phyloP scores from a whole-genome alignment of 169 alveolate genomes.

The Eimeria praecox region DNA sequence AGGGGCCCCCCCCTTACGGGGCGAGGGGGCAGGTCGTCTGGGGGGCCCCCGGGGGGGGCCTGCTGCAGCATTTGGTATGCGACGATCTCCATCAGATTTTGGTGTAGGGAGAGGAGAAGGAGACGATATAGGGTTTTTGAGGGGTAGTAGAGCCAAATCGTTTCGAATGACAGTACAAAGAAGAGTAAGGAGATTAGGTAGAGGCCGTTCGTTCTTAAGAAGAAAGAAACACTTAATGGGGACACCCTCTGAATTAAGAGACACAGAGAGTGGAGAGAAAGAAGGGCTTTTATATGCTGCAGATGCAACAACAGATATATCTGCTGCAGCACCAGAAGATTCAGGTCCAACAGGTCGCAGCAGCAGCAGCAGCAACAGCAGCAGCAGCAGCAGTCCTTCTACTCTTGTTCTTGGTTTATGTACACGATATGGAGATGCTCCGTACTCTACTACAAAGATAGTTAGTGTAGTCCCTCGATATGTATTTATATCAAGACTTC shows the following conservation, averaged over 20 bases:
- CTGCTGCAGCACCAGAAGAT: background rate
- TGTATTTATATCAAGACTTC: conserved; percentile 88
- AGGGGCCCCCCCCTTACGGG: background rate
- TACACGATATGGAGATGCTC: conserved; percentile 89
- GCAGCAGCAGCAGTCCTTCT: conserved; percentile 15
- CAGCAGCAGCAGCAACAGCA: conserved; percentile 45
- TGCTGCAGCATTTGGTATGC: background rate
- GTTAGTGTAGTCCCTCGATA: conserved; percentile 89
- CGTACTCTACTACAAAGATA: conserved; percentile 88
- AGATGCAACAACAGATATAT: background rate
- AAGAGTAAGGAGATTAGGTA: background rate
- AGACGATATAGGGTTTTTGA: background rate
- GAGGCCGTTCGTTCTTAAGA: background rate
- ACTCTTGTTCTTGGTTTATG: conserved; percentile 87
- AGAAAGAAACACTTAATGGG: background rate
- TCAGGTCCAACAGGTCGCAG: background rate
- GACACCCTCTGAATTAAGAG: background rate
- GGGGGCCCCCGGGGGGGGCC: background rate
- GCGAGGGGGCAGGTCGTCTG: background rate
- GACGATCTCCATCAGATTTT: background rate
- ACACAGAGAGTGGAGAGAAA: background rate
- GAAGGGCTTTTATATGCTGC: background rate
- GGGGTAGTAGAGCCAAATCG: conserved; percentile 2
- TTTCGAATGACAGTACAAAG: conserved; percentile 7
- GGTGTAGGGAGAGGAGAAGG: conserved; percentile 13